Conservation (phyloP, 768 basidiomycete species). For the Lepiota brunneoincarnata region DNA sequence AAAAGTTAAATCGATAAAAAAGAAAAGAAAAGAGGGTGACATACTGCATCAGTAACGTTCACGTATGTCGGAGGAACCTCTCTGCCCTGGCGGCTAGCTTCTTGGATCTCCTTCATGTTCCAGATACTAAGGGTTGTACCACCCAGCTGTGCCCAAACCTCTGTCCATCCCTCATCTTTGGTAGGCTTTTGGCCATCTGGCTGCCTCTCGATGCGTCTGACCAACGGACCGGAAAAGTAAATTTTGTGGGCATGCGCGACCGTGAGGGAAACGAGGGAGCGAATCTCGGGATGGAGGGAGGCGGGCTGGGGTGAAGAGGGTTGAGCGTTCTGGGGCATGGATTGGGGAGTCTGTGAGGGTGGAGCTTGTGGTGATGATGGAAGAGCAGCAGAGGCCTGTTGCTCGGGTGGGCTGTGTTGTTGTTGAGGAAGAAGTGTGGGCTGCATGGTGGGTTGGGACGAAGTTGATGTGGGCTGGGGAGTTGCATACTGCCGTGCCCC, state of each 20-base stretch:
- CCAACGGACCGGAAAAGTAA: conserved; percentile 83
- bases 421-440: conserved; percentile 10
- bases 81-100: conserved; percentile 73
- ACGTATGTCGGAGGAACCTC: conserved; percentile 87
- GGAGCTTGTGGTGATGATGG: conserved; percentile 15
- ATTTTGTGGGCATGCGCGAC: conserved; percentile 80
- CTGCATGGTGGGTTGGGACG: conserved; percentile 12
- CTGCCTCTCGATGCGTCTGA: conserved; percentile 74
- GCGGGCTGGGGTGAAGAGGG: conserved; percentile 23
- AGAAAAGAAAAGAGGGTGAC: conserved; percentile 29
- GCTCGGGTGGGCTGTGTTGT: conserved; percentile 12
- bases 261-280: conserved; percentile 72
- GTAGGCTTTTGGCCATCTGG: conserved; percentile 67
- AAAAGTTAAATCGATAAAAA: conserved; percentile 11
- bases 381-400: not conserved
- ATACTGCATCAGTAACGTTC: conserved; percentile 84
- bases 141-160: conserved; percentile 88
- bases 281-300: conserved; percentile 77
- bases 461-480: conserved; percentile 4
- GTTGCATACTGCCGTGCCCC: conserved; percentile 9
- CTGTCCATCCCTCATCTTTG: conserved; percentile 78
- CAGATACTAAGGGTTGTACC: conserved; percentile 88
- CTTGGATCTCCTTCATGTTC: conserved; percentile 88
- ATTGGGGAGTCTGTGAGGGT: conserved; percentile 9
- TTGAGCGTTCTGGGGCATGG: too few species aligned